These are phyloP conservation scores for Paraphaeosphaeria minitans DNA, from an alignment of 2,329 filamentous ascomycete species.

Conservation along the genomic window DNA sequence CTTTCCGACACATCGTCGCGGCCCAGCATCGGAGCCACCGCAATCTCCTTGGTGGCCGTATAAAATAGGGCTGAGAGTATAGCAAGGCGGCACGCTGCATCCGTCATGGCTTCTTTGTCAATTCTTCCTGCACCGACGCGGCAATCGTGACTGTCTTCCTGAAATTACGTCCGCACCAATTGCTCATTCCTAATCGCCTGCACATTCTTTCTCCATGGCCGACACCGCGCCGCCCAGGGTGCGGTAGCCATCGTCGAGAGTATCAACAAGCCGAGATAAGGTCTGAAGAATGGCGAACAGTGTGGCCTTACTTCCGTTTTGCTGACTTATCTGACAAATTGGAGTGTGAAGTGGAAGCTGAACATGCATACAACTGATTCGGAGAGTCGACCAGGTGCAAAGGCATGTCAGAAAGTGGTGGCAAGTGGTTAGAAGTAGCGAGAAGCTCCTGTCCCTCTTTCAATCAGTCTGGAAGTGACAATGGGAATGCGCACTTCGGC, in stretches of 20 bases:
- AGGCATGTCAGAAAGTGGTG: neutral
- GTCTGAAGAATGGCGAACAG: constrained; percentile 20
- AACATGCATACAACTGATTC: too few relatives aligned
- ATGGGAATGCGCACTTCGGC: neutral
- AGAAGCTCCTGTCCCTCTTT: neutral
- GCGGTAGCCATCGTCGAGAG: constrained; percentile 27
- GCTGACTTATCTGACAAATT: neutral
- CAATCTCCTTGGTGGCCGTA: too few relatives aligned
- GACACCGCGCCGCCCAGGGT: constrained; percentile 12
- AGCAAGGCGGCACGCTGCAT: neutral
- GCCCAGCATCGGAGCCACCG: too few relatives aligned
- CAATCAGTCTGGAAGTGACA: neutral
- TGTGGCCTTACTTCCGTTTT: neutral
- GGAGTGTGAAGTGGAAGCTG: neutral
- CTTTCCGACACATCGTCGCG: too few relatives aligned
- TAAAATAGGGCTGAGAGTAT: neutral
- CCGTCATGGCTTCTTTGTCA: neutral
- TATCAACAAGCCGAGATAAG: constrained; percentile 25
- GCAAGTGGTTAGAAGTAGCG: neutral
- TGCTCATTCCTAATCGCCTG: neutral
- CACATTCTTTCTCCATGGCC: neutral
- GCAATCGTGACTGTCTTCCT: neutral
- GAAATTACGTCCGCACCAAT: neutral
- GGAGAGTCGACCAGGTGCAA: neutral
- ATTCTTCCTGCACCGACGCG: neutral